A percentile compares a stretch with the other conserved stretches of the same genome.
These are phyloP conservation scores for Pseudogymnoascus sp. DNA, from an alignment of 2,329 filamentous ascomycete genomes.

Conservation along the genomic window DNA sequence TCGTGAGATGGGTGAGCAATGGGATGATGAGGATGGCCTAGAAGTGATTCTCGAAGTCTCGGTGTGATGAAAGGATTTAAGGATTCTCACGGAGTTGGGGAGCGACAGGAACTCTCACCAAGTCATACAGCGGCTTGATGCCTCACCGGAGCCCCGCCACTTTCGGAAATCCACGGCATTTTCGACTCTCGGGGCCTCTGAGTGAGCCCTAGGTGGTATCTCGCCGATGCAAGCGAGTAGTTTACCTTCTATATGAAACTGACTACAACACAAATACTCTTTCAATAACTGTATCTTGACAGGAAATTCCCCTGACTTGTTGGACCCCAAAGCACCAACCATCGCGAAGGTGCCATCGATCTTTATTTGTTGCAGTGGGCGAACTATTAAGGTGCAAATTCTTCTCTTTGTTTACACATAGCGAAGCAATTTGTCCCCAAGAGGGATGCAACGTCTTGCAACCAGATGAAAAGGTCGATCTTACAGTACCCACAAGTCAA, in stretches of 20 bases:
- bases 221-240: neutral
- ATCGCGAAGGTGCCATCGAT: neutral
- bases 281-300: neutral
- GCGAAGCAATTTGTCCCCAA: neutral
- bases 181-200: neutral
- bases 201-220: neutral
- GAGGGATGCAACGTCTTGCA: neutral
- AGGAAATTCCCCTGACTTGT: neutral
- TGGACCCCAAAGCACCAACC: neutral
- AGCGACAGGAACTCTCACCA: neutral
- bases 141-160: neutral
- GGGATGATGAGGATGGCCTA: slow-evolving; percentile 67
- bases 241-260: neutral
- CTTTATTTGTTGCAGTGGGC: neutral
- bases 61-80: neutral
- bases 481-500: neutral
- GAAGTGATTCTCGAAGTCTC: slow-evolving; percentile 59
- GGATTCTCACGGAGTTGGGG: neutral
- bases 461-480: neutral
- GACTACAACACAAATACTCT: neutral
- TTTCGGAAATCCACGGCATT: neutral
- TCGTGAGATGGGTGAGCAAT: slow-evolving; percentile 35
- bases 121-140: neutral
- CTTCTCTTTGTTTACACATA: neutral
- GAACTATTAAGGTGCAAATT: neutral